A percentile compares a stretch with the other conserved stretches of the same genome.
Conservation (phyloP, 192 early-diverging fungal genomes). For the Kappamyces sp. region DNA sequence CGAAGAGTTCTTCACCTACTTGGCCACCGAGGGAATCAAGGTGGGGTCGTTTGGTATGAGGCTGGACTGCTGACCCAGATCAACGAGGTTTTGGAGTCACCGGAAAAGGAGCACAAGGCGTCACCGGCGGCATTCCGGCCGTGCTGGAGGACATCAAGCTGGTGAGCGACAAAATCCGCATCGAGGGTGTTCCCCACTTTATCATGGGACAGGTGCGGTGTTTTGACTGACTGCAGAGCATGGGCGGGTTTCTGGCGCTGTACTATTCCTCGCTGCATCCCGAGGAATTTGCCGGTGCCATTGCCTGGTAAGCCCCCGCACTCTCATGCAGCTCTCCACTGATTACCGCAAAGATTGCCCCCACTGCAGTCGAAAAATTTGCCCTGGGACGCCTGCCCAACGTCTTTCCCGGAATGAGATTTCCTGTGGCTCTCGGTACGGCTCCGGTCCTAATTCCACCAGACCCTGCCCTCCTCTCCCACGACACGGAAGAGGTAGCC, state of each 20-base stretch:
- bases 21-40: background rate
- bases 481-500: background rate
- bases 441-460: too few species aligned
- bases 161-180: background rate
- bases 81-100: slow-evolving; percentile 8
- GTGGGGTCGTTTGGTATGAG: background rate
- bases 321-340: too few species aligned
- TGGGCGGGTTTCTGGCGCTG: background rate
- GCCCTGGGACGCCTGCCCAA: background rate
- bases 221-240: background rate
- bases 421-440: background rate
- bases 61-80: background rate
- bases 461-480: background rate
- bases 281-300: background rate
- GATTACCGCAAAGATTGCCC: background rate
- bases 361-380: background rate
- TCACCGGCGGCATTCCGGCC: background rate
- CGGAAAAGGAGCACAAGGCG: background rate
- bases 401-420: background rate
- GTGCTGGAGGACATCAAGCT: background rate
- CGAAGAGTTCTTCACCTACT: slow-evolving; percentile 4
- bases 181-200: slow-evolving; percentile 9
- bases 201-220: background rate
- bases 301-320: background rate
- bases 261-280: background rate